Evolutionary conservation across 805 yeast species (phyloP).

Genomic region (Cyberlindnera maritima): DNA sequence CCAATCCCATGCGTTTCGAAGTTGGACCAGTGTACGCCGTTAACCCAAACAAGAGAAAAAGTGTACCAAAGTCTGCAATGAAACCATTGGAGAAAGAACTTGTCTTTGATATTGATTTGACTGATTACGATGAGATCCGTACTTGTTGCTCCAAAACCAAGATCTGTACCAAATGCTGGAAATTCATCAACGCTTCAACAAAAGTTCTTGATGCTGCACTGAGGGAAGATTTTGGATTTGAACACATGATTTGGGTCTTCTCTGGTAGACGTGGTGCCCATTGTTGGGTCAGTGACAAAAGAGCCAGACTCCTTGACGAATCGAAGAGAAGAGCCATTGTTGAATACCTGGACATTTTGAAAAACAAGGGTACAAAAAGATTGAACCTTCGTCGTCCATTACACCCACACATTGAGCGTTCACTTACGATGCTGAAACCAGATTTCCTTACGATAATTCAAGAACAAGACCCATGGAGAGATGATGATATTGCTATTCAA

Average conservation of each 20-base stretch:
- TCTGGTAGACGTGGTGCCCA: slow-evolving; percentile 99
- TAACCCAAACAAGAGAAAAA: slow-evolving; percentile 83
- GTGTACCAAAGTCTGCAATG: slow-evolving; percentile 71
- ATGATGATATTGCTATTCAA: slow-evolving; percentile 49
- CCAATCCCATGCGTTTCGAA: slow-evolving; percentile 89
- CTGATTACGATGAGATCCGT: slow-evolving; percentile 91
- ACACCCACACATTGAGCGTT: slow-evolving; percentile 83
- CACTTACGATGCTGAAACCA: slow-evolving; percentile 62
- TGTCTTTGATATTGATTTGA: slow-evolving; percentile 95
- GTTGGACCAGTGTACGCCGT: slow-evolving; percentile 89
- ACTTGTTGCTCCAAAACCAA: slow-evolving; percentile 88
- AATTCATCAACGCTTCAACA: slow-evolving; percentile 81
- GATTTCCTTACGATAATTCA: slow-evolving; percentile 66
- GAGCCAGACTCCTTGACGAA: slow-evolving; percentile 78
- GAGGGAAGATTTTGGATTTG: slow-evolving; percentile 85
- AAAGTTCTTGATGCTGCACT: slow-evolving; percentile 69
- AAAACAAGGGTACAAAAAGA: slow-evolving; percentile 46
- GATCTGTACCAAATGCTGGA: slow-evolving; percentile 92
- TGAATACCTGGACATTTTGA: slow-evolving; percentile 78
- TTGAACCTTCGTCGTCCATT: slow-evolving; percentile 69
- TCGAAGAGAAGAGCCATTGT: slow-evolving; percentile 71
- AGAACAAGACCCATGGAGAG: slow-evolving; percentile 87
- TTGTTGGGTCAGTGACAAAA: slow-evolving; percentile 91
- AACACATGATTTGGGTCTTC: slow-evolving; percentile 88
- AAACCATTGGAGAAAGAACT: slow-evolving; percentile 82